Evolutionary conservation across 371 early-diverging fungal species (phyloP).

Genomic region (Mucor racemosus): DNA sequence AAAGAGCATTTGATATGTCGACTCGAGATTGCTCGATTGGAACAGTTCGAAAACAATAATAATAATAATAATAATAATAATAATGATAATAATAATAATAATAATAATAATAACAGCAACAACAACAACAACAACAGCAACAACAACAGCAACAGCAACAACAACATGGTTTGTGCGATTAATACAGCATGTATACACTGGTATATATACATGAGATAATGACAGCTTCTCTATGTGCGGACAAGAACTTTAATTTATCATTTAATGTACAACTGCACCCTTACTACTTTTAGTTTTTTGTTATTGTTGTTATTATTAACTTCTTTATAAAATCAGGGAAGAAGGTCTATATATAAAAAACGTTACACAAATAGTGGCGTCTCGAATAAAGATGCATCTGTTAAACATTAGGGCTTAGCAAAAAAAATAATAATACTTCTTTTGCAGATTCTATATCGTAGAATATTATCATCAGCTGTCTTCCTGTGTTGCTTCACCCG

Average conservation of each 20-base stretch:
- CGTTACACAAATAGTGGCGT: constrained; percentile 6
- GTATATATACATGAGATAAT: no score
- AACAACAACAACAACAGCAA: no score
- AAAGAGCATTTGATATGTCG: no score
- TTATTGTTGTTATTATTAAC: neutral
- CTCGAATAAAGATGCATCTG: neutral
- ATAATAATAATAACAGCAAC: no score
- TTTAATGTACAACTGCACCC: neutral
- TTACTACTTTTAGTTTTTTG: neutral
- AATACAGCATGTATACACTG: no score
- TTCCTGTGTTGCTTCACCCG: no score
- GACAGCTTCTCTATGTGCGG: neutral
- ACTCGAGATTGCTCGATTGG: no score
- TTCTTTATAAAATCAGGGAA: neutral
- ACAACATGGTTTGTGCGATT: no score
- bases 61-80: no score
- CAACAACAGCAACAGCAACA: no score
- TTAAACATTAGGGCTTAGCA: constrained; percentile 1
- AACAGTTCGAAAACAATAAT: no score
- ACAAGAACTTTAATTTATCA: neutral
- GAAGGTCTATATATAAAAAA: neutral
- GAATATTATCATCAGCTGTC: neutral
- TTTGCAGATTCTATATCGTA: neutral
- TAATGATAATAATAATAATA: no score
- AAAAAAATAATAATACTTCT: neutral